phyloP scores from a whole-genome alignment of 768 basidiomycete genomes.

The Candolleomyces aberdarensis region DNA sequence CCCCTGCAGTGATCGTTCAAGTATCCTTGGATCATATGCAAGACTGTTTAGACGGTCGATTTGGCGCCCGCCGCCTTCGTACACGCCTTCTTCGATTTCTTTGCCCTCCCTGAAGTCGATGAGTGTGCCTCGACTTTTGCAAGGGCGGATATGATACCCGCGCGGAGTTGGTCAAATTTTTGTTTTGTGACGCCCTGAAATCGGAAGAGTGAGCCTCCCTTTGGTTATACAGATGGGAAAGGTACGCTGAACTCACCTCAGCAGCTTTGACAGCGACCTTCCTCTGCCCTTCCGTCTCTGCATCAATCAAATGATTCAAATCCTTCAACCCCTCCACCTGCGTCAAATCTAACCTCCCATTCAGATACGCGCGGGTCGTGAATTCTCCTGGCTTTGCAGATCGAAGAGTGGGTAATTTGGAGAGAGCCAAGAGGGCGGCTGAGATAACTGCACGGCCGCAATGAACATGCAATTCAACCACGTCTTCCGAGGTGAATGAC shows the following conservation, averaged over 20 bases:
- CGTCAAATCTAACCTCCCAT: conserved; percentile 80
- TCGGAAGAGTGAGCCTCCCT: background rate
- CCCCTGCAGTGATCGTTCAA: conserved; percentile 73
- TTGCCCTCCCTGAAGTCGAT: conserved; percentile 92
- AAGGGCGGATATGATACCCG: conserved; percentile 62
- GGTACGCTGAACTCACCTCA: conserved; percentile 44
- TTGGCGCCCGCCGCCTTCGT: conserved; percentile 72
- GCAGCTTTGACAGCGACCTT: conserved; percentile 67
- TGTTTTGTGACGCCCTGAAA: conserved; percentile 58
- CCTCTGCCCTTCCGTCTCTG: conserved; percentile 83
- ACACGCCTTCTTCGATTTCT: conserved; percentile 81
- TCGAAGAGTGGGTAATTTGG: conserved; percentile 59
- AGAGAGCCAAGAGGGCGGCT: conserved; percentile 63
- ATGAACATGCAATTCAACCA: conserved; percentile 83
- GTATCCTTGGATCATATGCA: conserved; percentile 48
- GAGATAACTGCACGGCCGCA: conserved; percentile 80
- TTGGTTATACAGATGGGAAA: background rate
- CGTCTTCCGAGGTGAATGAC: conserved; percentile 83
- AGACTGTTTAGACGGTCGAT: conserved; percentile 45
- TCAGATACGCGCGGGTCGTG: conserved; percentile 77
- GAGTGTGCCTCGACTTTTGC: conserved; percentile 77
- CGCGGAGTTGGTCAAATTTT: conserved; percentile 28
- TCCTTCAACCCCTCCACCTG: conserved; percentile 89
- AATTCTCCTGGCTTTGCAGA: conserved; percentile 89
- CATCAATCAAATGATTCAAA: conserved; percentile 82